Base-by-base conservation (phyloP, 495 filamentous ascomycete species). In the Aspergillus avenaceus region DNA sequence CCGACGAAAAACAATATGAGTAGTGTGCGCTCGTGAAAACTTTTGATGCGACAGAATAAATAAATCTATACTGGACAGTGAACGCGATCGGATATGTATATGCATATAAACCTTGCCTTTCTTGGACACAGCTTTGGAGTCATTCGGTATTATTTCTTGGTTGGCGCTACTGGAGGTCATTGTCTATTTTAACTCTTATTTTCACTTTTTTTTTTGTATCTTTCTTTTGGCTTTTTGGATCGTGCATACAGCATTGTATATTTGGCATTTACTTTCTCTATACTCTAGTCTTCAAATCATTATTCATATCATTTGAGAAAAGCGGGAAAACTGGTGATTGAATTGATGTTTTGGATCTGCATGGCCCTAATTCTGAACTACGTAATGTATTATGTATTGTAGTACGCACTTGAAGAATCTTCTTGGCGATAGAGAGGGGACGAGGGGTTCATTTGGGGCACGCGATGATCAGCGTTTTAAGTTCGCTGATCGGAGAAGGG, bases 1-100 rank as follows among this genome's bases (percentile, higher is more conserved):
- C 56, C 25, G 55, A 62, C 26, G 59, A 50, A 9, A 47, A 50
- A 18, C 55, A 63, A 41, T 69, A 65, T 41, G 64, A 69, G 51
- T 66, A 56, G 55, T 37, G n/a, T 19, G n/a, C n/a, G n/a, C n/a
- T n/a, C n/a, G n/a, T n/a, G n/a, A n/a, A n/a, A n/a, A n/a, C n/a
- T n/a, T n/a, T n/a, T n/a, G n/a, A n/a, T n/a, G n/a, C n/a, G n/a
- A n/a, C n/a, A n/a, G n/a, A n/a, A n/a, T n/a, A n/a, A n/a, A n/a
- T n/a, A n/a, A n/a, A n/a, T n/a, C n/a, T n/a, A n/a, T n/a, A n/a
- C n/a, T n/a, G n/a, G n/a, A n/a, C n/a, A n/a, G 14, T 32, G 14
- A 16, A 29, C 2, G 19, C 43, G 8, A 6, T 28, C 4, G 3
- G 38, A 21, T 34, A 36, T 47, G 12, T 31, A 46, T 36, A 22